Percentiles rank a stretch among this genome's conserved stretches.
phyloP scores from a whole-genome alignment of 1,284 basidiomycete species.

The Athelia psychrophila region DNA sequence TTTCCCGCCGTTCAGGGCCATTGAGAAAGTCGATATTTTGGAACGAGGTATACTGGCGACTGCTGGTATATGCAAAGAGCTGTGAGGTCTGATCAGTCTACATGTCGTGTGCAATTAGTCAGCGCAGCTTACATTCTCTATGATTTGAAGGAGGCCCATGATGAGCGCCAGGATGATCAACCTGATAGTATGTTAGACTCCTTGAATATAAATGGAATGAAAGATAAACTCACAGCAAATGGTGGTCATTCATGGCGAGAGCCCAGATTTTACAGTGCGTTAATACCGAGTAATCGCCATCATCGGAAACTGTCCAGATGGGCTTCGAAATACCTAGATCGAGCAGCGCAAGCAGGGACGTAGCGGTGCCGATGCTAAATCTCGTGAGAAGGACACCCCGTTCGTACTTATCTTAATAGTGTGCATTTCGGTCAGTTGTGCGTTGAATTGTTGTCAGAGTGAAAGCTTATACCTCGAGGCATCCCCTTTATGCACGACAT shows the following conservation, averaged over 20 bases:
- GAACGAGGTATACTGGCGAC: neutral
- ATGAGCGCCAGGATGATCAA: neutral
- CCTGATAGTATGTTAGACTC: neutral
- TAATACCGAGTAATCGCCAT: neutral
- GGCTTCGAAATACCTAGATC: neutral
- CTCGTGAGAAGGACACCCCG: neutral
- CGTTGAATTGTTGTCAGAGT: neutral
- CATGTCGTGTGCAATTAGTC: neutral
- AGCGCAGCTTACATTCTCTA: neutral
- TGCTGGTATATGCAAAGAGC: neutral
- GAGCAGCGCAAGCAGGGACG: neutral
- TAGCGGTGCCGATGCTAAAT: neutral
- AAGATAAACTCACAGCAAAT: neutral
- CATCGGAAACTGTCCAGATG: no score
- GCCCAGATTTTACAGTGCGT: neutral
- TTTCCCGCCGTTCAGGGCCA: neutral
- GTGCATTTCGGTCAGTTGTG: neutral
- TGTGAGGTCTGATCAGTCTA: neutral
- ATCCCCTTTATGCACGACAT: neutral
- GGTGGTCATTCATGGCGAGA: neutral
- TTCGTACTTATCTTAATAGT: neutral
- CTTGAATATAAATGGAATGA: neutral
- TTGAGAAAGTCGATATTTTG: neutral
- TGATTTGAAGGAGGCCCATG: neutral
- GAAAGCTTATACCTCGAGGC: neutral